Evolutionary conservation across 2,329 filamentous ascomycete species (phyloP).

Genomic region (Ascochyta viciae-villosae): DNA sequence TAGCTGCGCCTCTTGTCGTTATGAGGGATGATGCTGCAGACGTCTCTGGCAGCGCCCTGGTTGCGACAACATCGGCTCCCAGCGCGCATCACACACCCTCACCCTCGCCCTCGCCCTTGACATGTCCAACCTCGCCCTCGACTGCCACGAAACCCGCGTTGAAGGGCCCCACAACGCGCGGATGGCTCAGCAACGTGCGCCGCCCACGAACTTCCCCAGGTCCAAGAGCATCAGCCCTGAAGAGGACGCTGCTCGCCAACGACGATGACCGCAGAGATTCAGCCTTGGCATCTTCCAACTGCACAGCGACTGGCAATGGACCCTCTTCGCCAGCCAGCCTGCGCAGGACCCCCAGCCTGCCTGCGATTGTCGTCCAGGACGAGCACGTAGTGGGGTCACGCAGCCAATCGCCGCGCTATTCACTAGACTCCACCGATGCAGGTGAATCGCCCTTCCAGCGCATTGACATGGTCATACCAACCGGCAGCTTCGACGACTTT

Average conservation of each 20-base stretch:
- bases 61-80: slow-evolving; percentile 20
- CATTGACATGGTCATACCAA: slow-evolving; percentile 64
- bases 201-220: slow-evolving; percentile 48
- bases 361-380: slow-evolving; percentile 55
- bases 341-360: slow-evolving; percentile 51
- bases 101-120: neutral
- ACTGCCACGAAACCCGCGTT: slow-evolving; percentile 23
- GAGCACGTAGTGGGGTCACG: slow-evolving; percentile 30
- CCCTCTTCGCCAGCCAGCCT: slow-evolving; percentile 41
- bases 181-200: slow-evolving; percentile 47
- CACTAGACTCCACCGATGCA: slow-evolving; percentile 17
- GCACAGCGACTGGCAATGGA: slow-evolving; percentile 41
- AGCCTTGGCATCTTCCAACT: slow-evolving; percentile 48
- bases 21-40: slow-evolving; percentile 43
- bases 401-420: slow-evolving; percentile 18
- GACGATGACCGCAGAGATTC: slow-evolving; percentile 51
- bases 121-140: slow-evolving; percentile 9
- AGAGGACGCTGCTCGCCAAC: slow-evolving; percentile 37
- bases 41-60: slow-evolving; percentile 29
- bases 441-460: slow-evolving; percentile 51
- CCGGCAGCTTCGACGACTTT: slow-evolving; percentile 60
- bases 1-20: slow-evolving; percentile 35
- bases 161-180: slow-evolving; percentile 37
- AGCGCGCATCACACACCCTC: slow-evolving; percentile 1
- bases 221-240: slow-evolving; percentile 41